Evolutionary conservation across 2,329 filamentous ascomycete genomes (phyloP), one percentile per base, ranked within the genome.

Genomic region (Chrysosporium queenslandicum): DNA sequence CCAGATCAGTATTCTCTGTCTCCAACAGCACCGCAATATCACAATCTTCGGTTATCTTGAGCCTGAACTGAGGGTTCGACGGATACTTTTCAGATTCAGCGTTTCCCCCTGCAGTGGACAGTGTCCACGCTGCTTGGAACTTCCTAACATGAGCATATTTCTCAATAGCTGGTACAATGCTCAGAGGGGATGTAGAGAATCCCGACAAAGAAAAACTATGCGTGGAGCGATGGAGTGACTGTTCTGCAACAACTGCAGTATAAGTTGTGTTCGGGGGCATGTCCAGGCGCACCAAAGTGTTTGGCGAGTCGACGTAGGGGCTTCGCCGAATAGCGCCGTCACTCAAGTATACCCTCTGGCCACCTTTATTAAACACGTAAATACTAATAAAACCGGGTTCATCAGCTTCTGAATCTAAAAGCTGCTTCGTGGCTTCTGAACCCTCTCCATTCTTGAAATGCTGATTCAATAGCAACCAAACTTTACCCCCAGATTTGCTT

Each of bases 301-400:
- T 94, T 1, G 89, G 89, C 2, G 90, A 94, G 68, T 96, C 91
- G 30, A 97, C 88, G 57, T 87, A 95, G n/a, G 87, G 86, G 0
- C 85, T 86, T 32, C 85, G 81, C 60, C 87, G 81, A 0, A 86
- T 66, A 21, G 82, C 79, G 5, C 81, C 80, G 52, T 91, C 86
- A 50, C 81, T 82, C 12, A 92, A 74, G 58, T 87, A 83, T 0
- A 96, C 82, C 46, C 82, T 78, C 32, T 81, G 75, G 2, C 91
- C 90, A 36, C 76, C 65, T 27, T 80, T 80, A 16, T 84, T 77
- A 64, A 91, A 96, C 0, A 92, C 76, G 54, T 88, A 88, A 23
- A 98, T 77, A 60, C 86, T 87, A 69, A 95, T 95, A 67, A 89
- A 96, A 0, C 90, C 91, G 21, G 82, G 75, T 56, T 78, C 77